A percentile compares a stretch with the other conserved stretches of the same genome.
Conservation (phyloP, 2,329 filamentous ascomycete species). For the Balansia obtecta region DNA sequence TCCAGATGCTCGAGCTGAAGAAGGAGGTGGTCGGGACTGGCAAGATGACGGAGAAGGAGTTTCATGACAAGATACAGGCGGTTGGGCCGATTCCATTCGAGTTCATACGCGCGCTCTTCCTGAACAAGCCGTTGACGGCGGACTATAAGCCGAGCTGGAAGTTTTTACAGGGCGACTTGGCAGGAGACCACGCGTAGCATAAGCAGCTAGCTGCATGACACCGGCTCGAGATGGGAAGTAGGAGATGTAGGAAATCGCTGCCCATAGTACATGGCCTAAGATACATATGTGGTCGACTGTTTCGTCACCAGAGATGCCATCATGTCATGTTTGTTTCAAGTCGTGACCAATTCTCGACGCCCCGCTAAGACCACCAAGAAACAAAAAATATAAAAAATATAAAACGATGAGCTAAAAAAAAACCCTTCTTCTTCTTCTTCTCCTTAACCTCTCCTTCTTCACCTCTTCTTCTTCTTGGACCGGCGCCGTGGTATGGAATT, state of each 20-base stretch:
- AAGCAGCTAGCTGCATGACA: not conserved
- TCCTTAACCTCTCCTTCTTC: no score
- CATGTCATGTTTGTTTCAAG: not conserved
- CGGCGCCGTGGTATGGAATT: not conserved
- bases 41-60: slow-evolving; percentile 35
- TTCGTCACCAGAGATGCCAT: not conserved
- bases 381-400: no score
- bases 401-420: no score
- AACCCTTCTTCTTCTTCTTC: no score
- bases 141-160: slow-evolving; percentile 37
- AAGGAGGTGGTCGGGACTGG: slow-evolving; percentile 30
- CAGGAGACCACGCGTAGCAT: not conserved
- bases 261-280: not conserved
- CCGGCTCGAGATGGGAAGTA: not conserved
- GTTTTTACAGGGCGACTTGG: slow-evolving; percentile 29
- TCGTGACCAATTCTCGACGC: no score
- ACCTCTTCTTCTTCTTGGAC: not conserved
- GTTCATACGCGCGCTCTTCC: slow-evolving; percentile 35
- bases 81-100: slow-evolving; percentile 43
- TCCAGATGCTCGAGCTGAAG: slow-evolving; percentile 40
- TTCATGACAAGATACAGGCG: slow-evolving; percentile 40
- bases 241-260: not conserved
- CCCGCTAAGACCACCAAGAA: no score
- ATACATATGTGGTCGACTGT: not conserved
- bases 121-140: slow-evolving; percentile 24